Base-by-base conservation (phyloP, 2,329 filamentous ascomycete genomes). In the Xylariomycetidae sp. region DNA sequence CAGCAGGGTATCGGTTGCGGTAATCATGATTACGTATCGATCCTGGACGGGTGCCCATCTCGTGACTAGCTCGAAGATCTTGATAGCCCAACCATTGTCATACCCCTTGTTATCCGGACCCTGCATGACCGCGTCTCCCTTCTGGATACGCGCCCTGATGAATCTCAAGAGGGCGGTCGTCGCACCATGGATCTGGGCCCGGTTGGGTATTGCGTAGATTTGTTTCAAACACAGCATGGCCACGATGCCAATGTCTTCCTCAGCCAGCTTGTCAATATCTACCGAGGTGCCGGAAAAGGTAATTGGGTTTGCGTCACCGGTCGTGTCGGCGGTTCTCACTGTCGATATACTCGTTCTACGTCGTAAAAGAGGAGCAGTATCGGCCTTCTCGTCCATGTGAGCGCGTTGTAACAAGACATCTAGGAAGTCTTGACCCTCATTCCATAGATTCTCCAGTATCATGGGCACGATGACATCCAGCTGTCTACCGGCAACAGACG, bases 31-130 rank as follows among this genome's bases (percentile, higher is more conserved):
- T 25, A 90, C 79, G 63, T 94, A 97, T 34, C 92, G 84, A 53
- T 95, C 88, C 57, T 97, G 90, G 2, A 97, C 89, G 0, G 92
- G 88, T 1, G 88, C 84, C 88, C 89, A 97, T 38, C 80, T 77
- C 12, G 88, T 81, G 33, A 90, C 74, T 41, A 89, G 74, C 50
- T 83, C 78, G 56, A 94, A 87, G 31, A 97, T 70, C 37, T 80
- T 82, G 16, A 88, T 83, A 2, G 88, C 82, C 90, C 90, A 97
- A 31, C 77, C 83, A 27, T 67, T 64, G 47, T 74, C 71, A 27
- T 61, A 58, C 26, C 65, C 61, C 8, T 56, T 64, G 16, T 61
- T 56, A 10, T 61, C 45, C 35, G 70, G 58, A 16, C 62, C 58
- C 25, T 58, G 73, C 33, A 94, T 59, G 2, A 77, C 66, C 7